Evolutionary conservation across 495 filamentous ascomycete species (phyloP).

Genomic region (Entonaema liquescens): DNA sequence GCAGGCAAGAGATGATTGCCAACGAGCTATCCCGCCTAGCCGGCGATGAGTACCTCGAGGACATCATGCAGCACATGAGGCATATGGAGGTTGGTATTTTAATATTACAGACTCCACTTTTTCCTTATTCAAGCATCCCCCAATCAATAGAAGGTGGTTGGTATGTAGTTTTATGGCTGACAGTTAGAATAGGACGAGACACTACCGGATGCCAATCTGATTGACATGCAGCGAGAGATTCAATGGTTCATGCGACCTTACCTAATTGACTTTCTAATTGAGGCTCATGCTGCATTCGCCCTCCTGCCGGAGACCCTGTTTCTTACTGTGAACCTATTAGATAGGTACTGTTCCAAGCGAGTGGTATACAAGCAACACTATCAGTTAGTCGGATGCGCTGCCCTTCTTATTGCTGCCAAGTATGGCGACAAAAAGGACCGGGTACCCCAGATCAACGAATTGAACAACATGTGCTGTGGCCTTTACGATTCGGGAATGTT

Average conservation of each 20-base stretch:
- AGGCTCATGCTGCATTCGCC: conserved; percentile 94
- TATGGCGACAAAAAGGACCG: conserved; percentile 98
- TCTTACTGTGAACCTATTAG: conserved; percentile 94
- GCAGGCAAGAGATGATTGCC: conserved; percentile 83
- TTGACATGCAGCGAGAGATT: conserved; percentile 98
- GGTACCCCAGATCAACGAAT: conserved; percentile 91
- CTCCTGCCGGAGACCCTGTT: conserved; percentile 94
- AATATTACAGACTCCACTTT: conserved; percentile 6
- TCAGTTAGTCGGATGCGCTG: conserved; percentile 95
- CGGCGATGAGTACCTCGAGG: conserved; percentile 88
- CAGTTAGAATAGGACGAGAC: conserved; percentile 72
- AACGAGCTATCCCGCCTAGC: conserved; percentile 85
- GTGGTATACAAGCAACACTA: conserved; percentile 99
- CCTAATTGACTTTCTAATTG: conserved; percentile 96
- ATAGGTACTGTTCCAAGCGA: conserved; percentile 95
- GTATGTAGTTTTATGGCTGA: not conserved
- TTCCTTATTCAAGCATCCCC: not conserved
- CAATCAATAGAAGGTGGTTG: not conserved
- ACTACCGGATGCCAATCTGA: conserved; percentile 92
- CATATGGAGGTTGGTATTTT: conserved; percentile 81
- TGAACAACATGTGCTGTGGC: conserved; percentile 98
- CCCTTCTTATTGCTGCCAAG: conserved; percentile 96
- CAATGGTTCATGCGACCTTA: conserved; percentile 99
- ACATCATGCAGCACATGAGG: conserved; percentile 91
- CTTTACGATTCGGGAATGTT: conserved; percentile 99